Evolutionary conservation across 768 basidiomycete genomes (phyloP).

Genomic region (Russula ochroleuca): DNA sequence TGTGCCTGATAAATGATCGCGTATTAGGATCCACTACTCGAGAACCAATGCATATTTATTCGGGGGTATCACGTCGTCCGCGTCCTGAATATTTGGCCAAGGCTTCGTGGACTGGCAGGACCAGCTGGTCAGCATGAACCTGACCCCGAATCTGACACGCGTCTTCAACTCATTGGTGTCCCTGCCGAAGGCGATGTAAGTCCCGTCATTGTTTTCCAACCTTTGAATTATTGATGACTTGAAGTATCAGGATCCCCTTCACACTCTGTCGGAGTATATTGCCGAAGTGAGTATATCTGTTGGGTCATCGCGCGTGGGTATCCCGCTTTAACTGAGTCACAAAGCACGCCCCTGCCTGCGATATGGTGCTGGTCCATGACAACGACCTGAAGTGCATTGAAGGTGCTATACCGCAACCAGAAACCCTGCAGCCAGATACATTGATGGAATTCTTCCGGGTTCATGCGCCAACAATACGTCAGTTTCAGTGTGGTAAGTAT

Average conservation of each 20-base stretch:
- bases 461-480: not conserved
- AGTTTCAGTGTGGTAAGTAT: not conserved
- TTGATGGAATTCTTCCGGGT: not conserved
- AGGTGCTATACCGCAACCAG: no score
- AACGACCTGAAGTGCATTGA: not conserved
- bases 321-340: not conserved
- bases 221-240: not conserved
- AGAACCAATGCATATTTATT: slow-evolving; percentile 5
- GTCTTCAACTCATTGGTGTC: not conserved
- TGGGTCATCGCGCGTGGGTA: not conserved
- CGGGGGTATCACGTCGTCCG: not conserved
- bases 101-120: not conserved
- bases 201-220: not conserved
- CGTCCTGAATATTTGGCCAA: not conserved
- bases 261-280: not conserved
- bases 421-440: not conserved
- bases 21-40: not conserved
- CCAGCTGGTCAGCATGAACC: not conserved
- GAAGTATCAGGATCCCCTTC: not conserved
- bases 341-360: not conserved
- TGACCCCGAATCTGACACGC: not conserved
- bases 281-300: not conserved
- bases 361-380: not conserved
- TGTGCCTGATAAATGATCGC: not conserved
- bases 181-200: not conserved